Conservation (phyloP, 441 rosid genomes). For the Syzygium malaccense region DNA sequence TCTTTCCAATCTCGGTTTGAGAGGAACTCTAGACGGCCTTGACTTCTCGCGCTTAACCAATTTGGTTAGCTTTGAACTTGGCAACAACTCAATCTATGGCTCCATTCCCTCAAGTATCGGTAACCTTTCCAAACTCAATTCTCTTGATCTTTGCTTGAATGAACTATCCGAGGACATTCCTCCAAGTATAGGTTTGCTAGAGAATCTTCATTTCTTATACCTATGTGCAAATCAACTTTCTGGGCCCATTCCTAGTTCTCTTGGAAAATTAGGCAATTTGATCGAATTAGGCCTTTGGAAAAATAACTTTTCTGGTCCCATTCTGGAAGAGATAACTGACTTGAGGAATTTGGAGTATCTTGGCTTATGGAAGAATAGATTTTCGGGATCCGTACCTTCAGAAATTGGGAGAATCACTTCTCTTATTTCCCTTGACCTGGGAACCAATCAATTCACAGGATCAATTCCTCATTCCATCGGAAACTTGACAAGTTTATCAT, state of each 20-base stretch:
- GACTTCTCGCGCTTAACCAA: not conserved
- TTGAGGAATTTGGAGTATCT: not conserved
- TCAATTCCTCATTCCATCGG: not conserved
- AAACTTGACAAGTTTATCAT: not conserved
- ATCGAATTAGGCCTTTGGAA: accelerated
- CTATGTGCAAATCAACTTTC: not conserved
- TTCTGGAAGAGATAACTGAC: not conserved
- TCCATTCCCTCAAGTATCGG: not conserved
- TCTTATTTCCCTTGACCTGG: not conserved
- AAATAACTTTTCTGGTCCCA: not conserved
- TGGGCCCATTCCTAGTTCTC: not conserved
- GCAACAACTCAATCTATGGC: not conserved
- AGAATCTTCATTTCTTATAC: not conserved
- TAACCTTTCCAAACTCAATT: not conserved
- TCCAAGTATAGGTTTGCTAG: not conserved
- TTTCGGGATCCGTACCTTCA: not conserved
- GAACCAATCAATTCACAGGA: not conserved
- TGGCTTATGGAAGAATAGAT: not conserved
- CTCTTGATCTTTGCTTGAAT: not conserved
- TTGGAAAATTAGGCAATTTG: not conserved
- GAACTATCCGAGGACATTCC: not conserved
- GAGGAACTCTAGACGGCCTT: not conserved
- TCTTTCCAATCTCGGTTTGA: not conserved
- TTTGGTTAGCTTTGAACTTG: not conserved
- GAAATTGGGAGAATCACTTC: not conserved